Base-by-base conservation (phyloP, 495 filamentous ascomycete species). In the Lasiosphaeris hirsuta region DNA sequence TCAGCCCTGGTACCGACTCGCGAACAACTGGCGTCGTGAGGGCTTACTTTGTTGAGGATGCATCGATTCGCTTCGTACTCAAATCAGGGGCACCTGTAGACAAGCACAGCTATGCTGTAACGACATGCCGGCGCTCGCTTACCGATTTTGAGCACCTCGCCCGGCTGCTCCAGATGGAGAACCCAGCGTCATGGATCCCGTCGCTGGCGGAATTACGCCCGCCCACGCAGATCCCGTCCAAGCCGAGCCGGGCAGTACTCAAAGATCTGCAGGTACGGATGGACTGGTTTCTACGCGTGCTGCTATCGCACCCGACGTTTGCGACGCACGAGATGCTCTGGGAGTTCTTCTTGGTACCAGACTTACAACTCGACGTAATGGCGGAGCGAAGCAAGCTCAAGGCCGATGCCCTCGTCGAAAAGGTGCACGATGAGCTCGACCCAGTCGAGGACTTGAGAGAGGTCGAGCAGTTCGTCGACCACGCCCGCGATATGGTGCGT, bases 341-440 rank as follows among this genome's bases (percentile, higher is more conserved):
- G 95, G 95, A 99, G 63, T 99, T 99, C 74, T 96, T 99, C 71
- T 82, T 99, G 2, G 93, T 97, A 13, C 95, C 95, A 1, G 95
- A 99, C 55, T 81, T 97, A 15, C 91, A 96, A 63, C 82, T 89
- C 3, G 84, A 92, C 13, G 87, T 89, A 83, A 91, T 97, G 83
- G 89, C 87, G 18, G 88, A 96, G 67, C 82, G 95, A 30, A 94
- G 88, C 59, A 85, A 82, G 39, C 82, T 87, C 51, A 99, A 99
- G 71, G 91, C 91, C 3, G 85, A 90, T 63, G 83, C 85, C 0
- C 83, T 92, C 48, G 75, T 78, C 13, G 95, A 99, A 67, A 90
- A 86, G 17, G 84, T 99, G 14, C 80, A 84, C 52, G 94, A 97
- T 23, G 94, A 99, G 63, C 87, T 87, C 63, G 82, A 87, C 33